A percentile compares a stretch with the other conserved stretches of the same genome.
Conservation (phyloP, 106 monocot species). For the Platanthera zijinensis region DNA sequence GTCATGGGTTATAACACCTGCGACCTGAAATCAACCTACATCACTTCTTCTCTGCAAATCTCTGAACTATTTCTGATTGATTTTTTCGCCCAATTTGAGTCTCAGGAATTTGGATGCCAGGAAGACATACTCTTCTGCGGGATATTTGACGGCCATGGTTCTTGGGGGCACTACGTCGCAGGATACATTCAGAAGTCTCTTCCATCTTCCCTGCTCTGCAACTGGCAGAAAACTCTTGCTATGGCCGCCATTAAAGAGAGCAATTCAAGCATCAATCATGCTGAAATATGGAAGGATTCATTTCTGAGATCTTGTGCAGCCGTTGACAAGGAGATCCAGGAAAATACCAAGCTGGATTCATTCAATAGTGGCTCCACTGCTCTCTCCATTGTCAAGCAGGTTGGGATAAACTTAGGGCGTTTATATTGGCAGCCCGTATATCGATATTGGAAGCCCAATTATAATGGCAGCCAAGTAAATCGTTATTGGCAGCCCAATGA, state of each 20-base stretch:
- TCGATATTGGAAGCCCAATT: no score
- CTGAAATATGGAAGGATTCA: constrained; percentile 72
- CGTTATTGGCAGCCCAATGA: no score
- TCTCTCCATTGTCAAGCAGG: constrained; percentile 28
- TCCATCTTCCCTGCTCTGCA: constrained; percentile 62
- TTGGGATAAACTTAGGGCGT: background rate
- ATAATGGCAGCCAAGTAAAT: no score
- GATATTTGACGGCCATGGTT: constrained; percentile 86
- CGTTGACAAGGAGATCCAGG: constrained; percentile 60
- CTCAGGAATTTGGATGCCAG: constrained; percentile 80
- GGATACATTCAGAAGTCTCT: constrained; percentile 57
- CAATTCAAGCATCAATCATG: constrained; percentile 29
- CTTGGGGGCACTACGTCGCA: constrained; percentile 86
- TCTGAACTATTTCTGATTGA: background rate
- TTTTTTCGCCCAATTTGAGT: constrained; percentile 6
- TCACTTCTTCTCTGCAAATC: background rate
- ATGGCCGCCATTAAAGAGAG: constrained; percentile 11
- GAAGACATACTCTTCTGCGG: constrained; percentile 78
- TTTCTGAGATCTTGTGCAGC: constrained; percentile 49
- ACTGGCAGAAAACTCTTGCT: constrained; percentile 66
- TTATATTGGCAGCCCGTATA: no score
- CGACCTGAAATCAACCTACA: background rate
- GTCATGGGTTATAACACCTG: no score
- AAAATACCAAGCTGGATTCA: constrained; percentile 43
- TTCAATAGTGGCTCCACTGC: constrained; percentile 85